These are phyloP conservation scores for Sugiyamaella pinicola DNA, from an alignment of 1,139 yeast genomes.

Conservation along the genomic window DNA sequence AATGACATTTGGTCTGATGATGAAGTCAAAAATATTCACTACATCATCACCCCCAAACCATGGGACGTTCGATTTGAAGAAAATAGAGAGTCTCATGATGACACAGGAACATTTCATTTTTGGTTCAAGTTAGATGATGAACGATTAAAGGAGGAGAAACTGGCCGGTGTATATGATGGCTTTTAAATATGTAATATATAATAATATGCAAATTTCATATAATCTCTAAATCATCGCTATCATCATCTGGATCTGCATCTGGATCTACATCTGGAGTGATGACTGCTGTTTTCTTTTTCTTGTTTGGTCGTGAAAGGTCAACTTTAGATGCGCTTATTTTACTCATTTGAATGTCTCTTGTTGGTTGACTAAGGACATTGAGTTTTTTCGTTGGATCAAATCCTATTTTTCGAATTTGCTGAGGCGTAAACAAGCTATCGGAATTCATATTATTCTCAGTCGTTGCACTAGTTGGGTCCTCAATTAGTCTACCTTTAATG, in stretches of 20 bases:
- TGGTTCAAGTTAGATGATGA: constrained; percentile 43
- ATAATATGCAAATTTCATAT: constrained; percentile 2
- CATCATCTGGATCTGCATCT: constrained; percentile 21
- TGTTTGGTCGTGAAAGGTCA: constrained; percentile 22
- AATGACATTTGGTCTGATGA: constrained; percentile 49
- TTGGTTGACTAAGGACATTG: neutral
- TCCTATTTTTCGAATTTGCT: constrained; percentile 39
- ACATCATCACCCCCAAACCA: constrained; percentile 58
- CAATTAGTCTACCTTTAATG: constrained; percentile 35
- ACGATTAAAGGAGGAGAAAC: constrained; percentile 39
- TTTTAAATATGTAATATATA: constrained; percentile 17
- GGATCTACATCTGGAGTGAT: neutral
- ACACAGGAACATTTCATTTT: constrained; percentile 40
- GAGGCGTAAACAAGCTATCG: constrained; percentile 36
- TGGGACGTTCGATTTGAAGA: constrained; percentile 49
- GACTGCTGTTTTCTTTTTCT: constrained; percentile 4
- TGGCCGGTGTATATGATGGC: constrained; percentile 25
- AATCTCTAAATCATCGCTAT: constrained; percentile 46
- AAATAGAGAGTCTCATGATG: constrained; percentile 34
- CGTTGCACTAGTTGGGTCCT: constrained; percentile 35
- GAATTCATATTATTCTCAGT: neutral
- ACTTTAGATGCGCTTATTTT: constrained; percentile 21
- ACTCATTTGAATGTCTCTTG: constrained; percentile 9
- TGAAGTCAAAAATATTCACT: constrained; percentile 56
- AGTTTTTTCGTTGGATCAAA: constrained; percentile 39